Evolutionary conservation across 768 basidiomycete genomes (phyloP), one percentile per base, ranked within the genome.

Genomic region (Daedaleopsis nitida): DNA sequence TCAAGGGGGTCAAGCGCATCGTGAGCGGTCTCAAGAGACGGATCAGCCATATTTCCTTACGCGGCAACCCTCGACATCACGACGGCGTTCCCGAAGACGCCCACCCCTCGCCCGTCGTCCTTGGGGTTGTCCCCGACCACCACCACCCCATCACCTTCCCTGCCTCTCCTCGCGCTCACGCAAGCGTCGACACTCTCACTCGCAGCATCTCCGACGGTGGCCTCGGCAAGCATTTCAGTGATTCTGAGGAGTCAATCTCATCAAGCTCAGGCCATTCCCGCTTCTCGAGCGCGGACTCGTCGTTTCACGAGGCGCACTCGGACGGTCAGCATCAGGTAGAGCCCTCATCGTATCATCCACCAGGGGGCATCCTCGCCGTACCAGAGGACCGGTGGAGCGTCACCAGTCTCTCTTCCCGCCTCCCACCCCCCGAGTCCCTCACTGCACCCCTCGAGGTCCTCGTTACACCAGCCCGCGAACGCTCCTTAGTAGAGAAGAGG

Each of bases 1-100:
- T 32, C 49, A 60, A 62, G 47, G 63, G 63, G 52, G 62, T 67
- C 38, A 65, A 65, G 51, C 59, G 62, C 17, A 62, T 69, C 56
- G 68, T 66, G 12, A 65, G 55, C 49, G 60, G 61, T n/a, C 44
- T 69, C 42, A 66, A 61, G 51, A 57, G 65, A 34, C 60, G 65
- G 19, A 66, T 69, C 53, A 62, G 59, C 59, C 50, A 57, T 55
- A 64, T 65, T 12, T 63, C 61, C 63, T 59, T 54, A 37, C 52
- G 50, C 32, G 60, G 67, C 11, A 64, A 63, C 27, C 3, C 7
- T 42, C 63, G 57, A 44, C 58, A 61, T 50, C 52, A 39, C 27
- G 27, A 32, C 52, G 34, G 39, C 24, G 52, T 43, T 19, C 42
- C 58, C 52, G 23, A 45, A 52, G 52, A 50, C 49, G 52, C 27